These are phyloP conservation scores for Oryza officinalis DNA, from an alignment of 176 grass and related monocot species.

Conservation along the genomic window DNA sequence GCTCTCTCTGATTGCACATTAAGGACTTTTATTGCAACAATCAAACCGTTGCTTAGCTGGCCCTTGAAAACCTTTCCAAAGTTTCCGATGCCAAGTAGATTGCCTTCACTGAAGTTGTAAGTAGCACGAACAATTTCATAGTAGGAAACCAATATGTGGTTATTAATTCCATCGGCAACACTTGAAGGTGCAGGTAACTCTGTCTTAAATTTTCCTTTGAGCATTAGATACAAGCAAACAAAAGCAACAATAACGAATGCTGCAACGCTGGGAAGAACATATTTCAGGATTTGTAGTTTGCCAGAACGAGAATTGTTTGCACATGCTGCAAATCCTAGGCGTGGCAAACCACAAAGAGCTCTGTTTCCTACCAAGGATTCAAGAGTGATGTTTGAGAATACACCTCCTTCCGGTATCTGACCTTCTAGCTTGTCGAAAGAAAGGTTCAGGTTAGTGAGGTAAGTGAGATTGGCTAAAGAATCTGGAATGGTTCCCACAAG, in stretches of 20 bases:
- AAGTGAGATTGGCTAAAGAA: neutral
- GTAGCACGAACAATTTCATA: neutral
- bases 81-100: neutral
- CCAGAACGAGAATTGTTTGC: neutral
- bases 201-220: no score
- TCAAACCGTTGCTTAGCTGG: neutral
- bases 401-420: neutral
- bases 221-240: no score
- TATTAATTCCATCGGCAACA: no score
- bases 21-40: neutral
- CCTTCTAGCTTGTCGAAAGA: neutral
- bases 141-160: neutral
- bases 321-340: neutral
- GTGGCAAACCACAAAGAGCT: neutral
- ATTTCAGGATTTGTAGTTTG: no score
- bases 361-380: neutral
- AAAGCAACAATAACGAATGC: no score
- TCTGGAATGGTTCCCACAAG: neutral
- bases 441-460: neutral
- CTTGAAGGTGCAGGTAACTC: no score
- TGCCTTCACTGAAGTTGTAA: neutral
- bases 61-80: slow-evolving; percentile 19
- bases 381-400: neutral
- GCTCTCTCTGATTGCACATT: neutral
- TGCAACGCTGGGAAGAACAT: no score